phyloP scores from a whole-genome alignment of 176 grass and related monocot genomes.

The Leersia perrieri region DNA sequence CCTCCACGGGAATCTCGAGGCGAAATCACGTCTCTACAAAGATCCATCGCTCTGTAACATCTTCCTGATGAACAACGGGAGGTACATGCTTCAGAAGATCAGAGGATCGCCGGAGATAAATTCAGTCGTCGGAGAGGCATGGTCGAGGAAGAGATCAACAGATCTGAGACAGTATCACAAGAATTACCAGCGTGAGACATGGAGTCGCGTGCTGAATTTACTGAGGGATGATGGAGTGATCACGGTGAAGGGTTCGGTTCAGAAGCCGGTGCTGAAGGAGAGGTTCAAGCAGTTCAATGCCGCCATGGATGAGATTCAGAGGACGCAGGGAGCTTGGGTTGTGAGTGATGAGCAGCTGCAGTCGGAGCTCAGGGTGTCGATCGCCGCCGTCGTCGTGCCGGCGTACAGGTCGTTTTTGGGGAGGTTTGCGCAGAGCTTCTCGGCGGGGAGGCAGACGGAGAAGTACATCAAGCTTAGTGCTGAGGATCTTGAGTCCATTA shows the following conservation, averaged over 20 bases:
- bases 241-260: constrained; percentile 67
- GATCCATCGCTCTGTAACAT: constrained; percentile 54
- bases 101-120: constrained; percentile 72
- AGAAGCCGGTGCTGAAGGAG: constrained; percentile 81
- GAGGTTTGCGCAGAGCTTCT: constrained; percentile 58
- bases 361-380: constrained; percentile 88
- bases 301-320: constrained; percentile 88
- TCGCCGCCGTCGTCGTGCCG: constrained; percentile 76
- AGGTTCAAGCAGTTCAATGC: constrained; percentile 88
- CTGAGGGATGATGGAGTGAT: constrained; percentile 72
- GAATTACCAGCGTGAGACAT: constrained; percentile 97
- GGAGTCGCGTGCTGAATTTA: constrained; percentile 59
- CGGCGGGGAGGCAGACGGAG: constrained; percentile 59
- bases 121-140: constrained; percentile 58
- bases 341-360: constrained; percentile 89
- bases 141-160: constrained; percentile 68
- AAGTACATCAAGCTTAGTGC: constrained; percentile 82
- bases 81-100: constrained; percentile 90
- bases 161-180: constrained; percentile 88
- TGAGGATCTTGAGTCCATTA: constrained; percentile 78
- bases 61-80: constrained; percentile 94
- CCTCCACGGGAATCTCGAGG: constrained; percentile 64
- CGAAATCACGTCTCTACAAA: constrained; percentile 73
- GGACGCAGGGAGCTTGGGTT: constrained; percentile 78
- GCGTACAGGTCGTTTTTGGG: constrained; percentile 84